A percentile compares a stretch with the other conserved stretches of the same genome.
Conservation (phyloP, 169 alveolate genomes). For the Babesia ovis region DNA sequence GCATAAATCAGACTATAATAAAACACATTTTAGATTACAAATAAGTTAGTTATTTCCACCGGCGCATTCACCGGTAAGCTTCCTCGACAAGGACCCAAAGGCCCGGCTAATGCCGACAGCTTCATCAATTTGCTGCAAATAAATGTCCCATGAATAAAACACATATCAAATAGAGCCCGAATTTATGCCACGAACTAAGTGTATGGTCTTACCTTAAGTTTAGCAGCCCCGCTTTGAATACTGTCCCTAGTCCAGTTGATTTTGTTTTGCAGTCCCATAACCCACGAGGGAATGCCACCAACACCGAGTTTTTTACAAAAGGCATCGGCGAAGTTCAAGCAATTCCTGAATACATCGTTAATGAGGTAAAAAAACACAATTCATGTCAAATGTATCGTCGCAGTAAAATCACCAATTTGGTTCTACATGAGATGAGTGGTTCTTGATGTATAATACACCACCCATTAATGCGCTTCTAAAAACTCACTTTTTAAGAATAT, state of each 20-base stretch:
- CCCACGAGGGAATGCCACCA: conserved; percentile 77
- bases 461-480: background rate
- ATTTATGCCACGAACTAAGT: background rate
- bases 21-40: conserved; percentile 3
- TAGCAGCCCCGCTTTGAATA: conserved; percentile 62
- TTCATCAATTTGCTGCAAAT: conserved; percentile 44
- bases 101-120: conserved; percentile 64
- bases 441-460: background rate
- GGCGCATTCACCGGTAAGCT: conserved; percentile 53
- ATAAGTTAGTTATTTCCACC: conserved; percentile 19
- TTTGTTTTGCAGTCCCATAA: conserved; percentile 80
- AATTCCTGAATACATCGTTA: conserved; percentile 37
- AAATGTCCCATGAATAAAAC: background rate
- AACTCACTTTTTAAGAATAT: conserved; percentile 52
- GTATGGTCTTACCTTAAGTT: conserved; percentile 34
- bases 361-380: background rate
- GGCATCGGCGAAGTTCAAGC: conserved; percentile 66
- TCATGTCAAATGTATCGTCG: background rate
- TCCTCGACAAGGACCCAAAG: conserved; percentile 41
- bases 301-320: conserved; percentile 62
- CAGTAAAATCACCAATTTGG: background rate
- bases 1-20: background rate
- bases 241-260: conserved; percentile 74
- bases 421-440: no score
- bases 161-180: no score